These are phyloP conservation scores for Hylodesmum podocarpum DNA, from an alignment of 306 rosid species.

Conservation along the genomic window DNA sequence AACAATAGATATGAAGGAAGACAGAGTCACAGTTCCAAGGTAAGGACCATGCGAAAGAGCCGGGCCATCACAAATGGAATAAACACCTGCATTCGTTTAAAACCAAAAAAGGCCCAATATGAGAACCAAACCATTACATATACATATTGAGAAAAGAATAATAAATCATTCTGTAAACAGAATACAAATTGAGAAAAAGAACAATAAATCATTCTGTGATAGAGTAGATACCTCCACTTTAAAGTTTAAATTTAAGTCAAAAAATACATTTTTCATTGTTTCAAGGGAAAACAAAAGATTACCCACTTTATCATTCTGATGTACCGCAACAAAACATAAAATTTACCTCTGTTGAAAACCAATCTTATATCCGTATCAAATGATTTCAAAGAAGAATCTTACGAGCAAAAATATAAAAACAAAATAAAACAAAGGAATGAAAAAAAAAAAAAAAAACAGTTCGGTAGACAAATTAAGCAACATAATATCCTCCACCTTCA, in stretches of 20 bases:
- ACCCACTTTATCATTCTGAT: too few species aligned
- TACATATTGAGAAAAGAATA: background rate
- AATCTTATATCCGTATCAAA: background rate
- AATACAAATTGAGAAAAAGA: background rate
- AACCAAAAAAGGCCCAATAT: background rate
- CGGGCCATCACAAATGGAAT: constrained; percentile 87
- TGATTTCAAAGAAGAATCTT: background rate
- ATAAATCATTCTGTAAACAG: background rate
- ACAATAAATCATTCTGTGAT: background rate
- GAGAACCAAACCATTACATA: background rate
- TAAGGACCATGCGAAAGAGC: constrained; percentile 96
- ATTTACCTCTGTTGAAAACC: background rate
- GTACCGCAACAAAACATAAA: too few species aligned
- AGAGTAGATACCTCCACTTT: background rate
- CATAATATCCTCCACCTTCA: background rate
- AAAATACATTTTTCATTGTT: background rate
- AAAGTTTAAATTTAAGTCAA: background rate
- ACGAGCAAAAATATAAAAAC: background rate
- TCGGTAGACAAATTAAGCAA: constrained; percentile 17
- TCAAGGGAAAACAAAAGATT: too few species aligned
- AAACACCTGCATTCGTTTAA: constrained; percentile 67
- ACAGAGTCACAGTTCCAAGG: constrained; percentile 88
- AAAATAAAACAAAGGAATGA: background rate
- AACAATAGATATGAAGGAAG: constrained; percentile 69
- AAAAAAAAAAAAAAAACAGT: background rate